Evolutionary conservation across 140 eudicot species (phyloP), one percentile per base, ranked within the genome.

Genomic region (Cichorium intybus): DNA sequence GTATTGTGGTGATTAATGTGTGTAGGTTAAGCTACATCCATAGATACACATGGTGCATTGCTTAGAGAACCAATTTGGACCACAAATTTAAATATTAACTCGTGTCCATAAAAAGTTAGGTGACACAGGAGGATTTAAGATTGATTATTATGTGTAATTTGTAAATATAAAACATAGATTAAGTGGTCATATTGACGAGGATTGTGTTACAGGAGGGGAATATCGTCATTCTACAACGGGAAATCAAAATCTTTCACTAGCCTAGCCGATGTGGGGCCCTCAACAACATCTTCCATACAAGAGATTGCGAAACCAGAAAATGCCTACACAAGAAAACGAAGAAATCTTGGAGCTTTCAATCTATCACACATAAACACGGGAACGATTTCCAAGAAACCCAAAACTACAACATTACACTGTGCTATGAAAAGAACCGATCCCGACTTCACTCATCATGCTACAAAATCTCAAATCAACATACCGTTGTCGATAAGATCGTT

Each of bases 211-310:
- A 92, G 96, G 60, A 79, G 81, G 69, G 92, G 96, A 41, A 79
- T 92, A 17, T 92, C 96, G 18, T 72, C 70, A 0, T 88, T 74
- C 80, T 91, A 81, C 73, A 74, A 77, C 34, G 98, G 96, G 7
- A 88, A 82, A 75, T 82, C 98, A 4, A 92, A 88, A 63, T 92
- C 98, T 0, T 92, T 81, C 41, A 66, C 95, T 1, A 85, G 93
- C 65, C 74, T 92, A 45, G 29, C 70, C 0, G 80, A 83, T 6
- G 85, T 21, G 26, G 26, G 75, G 69, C 70, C 87, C 8, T 48
- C 85, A 3, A 56, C 81, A 3, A 17, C 80, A 6, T 66, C 90
- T 28, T 77, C 95, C 15, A 69, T 79, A 39, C 84, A 81, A 61
- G 85, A 81, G 17, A 66, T 92, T 5, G 80, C 87, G 11, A 92